These are phyloP conservation scores for Niveomyces coronatus DNA, from an alignment of 2,329 filamentous ascomycete genomes.

Conservation along the genomic window DNA sequence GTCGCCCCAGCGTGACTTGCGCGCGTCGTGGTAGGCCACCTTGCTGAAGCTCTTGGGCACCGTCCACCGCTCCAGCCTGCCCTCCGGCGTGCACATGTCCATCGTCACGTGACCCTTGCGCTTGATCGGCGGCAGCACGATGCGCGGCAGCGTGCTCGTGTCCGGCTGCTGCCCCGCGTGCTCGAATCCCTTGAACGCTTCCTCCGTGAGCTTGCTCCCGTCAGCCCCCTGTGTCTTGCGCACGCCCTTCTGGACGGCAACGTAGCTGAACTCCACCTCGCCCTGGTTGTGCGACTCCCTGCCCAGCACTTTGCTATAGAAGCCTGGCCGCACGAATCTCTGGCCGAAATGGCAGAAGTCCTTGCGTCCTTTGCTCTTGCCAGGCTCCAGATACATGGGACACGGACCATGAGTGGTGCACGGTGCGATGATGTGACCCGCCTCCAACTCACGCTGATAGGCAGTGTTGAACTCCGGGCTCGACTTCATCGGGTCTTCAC, in stretches of 20 bases:
- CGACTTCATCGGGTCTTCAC: constrained; percentile 21
- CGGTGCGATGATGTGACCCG: constrained; percentile 56
- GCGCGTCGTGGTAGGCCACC: constrained; percentile 81
- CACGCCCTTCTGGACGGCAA: constrained; percentile 72
- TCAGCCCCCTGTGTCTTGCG: constrained; percentile 26
- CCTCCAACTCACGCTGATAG: constrained; percentile 37
- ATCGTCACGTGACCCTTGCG: constrained; percentile 78
- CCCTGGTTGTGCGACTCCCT: constrained; percentile 65
- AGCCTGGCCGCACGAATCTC: constrained; percentile 73
- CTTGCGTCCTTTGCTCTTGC: constrained; percentile 62
- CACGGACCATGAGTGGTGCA: constrained; percentile 86
- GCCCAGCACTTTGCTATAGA: constrained; percentile 66
- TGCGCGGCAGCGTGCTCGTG: constrained; percentile 64
- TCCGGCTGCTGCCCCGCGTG: constrained; percentile 33
- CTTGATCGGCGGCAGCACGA: constrained; percentile 75
- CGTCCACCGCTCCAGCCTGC: constrained; percentile 85
- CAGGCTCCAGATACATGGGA: constrained; percentile 73
- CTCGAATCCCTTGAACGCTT: constrained; percentile 66
- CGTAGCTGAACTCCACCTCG: constrained; percentile 82
- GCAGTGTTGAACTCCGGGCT: constrained; percentile 32
- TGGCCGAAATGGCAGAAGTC: constrained; percentile 90
- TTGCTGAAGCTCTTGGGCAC: constrained; percentile 73
- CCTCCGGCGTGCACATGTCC: constrained; percentile 81
- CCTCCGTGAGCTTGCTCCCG: constrained; percentile 46
- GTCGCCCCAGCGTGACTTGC: constrained; percentile 86